Evolutionary conservation across 169 alveolate genomes (phyloP), one percentile per base, ranked within the genome.

Genomic region (Perkinsus chesapeaki): DNA sequence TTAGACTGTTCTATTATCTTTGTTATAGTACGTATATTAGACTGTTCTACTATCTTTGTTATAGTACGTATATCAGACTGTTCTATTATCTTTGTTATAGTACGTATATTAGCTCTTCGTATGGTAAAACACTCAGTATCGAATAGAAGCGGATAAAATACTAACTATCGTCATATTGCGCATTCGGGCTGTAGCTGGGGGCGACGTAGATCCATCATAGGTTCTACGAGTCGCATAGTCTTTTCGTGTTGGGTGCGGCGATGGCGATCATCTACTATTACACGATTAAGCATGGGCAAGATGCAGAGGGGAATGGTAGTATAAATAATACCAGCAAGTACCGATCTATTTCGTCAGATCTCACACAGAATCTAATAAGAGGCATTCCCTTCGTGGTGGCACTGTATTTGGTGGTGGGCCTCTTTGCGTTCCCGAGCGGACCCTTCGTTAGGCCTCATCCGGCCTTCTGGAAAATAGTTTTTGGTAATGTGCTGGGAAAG

Each of bases 401-500:
- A 34, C 27, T 60, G 82, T 60, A 60, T 60, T 60, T 60, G 82
- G 82, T 60, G 3, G 82, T 60, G 37, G 82, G 82, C 36, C 82
- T 60, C 36, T 60, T 60, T 23, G 82, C 92, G 36, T 91, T 91
- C 72, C 92, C 92, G 27, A 39, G 48, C n/a, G 72, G 92, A 9
- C 92, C 92, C 19, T 91, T 91, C 37, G 72, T 23, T 39, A 27
- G 92, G 23, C 92, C 92, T 16, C 92, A 91, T 37, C 92, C 92
- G n/a, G 73, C 48, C 3, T 19, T 91, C 23, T 91, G 92, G 92
- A 38, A 39, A 7, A 27, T 91, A 5, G 92, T 91, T 27, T 39
- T 91, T 3, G 92, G 92, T 60, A 60, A 60, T 60, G 27, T 34
- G 31, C 82, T 7, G 36, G 3, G 82, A 16, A 1, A 60, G 31